Conservation (phyloP, 257 asterid genomes). For the Echites panduratus region DNA sequence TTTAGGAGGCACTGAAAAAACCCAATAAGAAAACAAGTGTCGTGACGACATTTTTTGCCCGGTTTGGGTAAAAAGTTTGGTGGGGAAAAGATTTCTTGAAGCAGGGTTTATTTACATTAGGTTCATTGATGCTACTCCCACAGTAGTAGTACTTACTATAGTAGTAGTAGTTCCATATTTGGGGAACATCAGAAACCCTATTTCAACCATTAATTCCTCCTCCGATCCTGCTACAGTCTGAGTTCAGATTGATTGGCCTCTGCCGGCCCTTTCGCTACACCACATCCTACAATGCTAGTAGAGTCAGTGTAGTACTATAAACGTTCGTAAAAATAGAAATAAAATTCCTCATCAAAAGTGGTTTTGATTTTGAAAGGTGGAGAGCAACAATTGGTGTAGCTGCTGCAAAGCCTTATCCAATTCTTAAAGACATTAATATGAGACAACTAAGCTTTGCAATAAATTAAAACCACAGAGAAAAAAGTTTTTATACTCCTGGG, state of each 20-base stretch:
- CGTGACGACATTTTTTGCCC: constrained; percentile 11
- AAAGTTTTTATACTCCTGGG: constrained; percentile 23
- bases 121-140: not conserved
- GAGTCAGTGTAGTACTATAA: too few relatives aligned
- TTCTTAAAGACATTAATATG: constrained; percentile 1
- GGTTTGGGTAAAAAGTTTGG: not conserved
- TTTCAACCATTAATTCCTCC: not conserved
- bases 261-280: too few relatives aligned
- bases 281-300: too few relatives aligned
- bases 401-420: constrained; percentile 30
- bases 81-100: constrained; percentile 9
- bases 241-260: not conserved
- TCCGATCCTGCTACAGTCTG: not conserved
- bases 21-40: constrained; percentile 1
- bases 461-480: not conserved
- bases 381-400: too few relatives aligned
- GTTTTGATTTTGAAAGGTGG: too few relatives aligned
- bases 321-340: too few relatives aligned
- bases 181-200: too few relatives aligned
- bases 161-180: too few relatives aligned
- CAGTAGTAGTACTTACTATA: too few relatives aligned
- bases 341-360: too few relatives aligned
- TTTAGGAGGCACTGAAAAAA: constrained; percentile 6
- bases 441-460: constrained; percentile 36
- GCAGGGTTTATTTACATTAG: not conserved